Conservation (phyloP, 2,329 filamentous ascomycete genomes). For the Fusarium compactum region DNA sequence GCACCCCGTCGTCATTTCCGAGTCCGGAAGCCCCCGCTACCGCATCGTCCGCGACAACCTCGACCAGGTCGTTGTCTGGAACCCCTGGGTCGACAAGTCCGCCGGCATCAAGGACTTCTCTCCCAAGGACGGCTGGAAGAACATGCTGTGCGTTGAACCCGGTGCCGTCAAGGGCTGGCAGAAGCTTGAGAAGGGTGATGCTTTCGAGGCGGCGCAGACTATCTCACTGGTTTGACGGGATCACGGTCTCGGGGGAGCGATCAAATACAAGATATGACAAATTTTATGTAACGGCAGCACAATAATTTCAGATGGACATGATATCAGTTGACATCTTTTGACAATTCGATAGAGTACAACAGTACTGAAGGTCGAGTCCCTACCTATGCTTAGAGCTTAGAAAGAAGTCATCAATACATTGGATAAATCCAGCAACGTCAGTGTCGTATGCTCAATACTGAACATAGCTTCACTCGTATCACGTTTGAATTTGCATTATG, state of each 20-base stretch:
- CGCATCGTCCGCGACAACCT: conserved; percentile 86
- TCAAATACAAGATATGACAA: conserved; percentile 35
- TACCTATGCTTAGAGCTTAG: conserved; percentile 26
- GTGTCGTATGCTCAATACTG: background rate
- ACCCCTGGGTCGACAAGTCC: conserved; percentile 91
- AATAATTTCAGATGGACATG: conserved; percentile 37
- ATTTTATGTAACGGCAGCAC: conserved; percentile 27
- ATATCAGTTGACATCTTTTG: conserved; percentile 29
- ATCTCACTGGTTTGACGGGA: conserved; percentile 56
- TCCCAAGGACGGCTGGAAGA: conserved; percentile 89
- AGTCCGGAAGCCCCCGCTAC: conserved; percentile 74
- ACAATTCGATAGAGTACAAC: background rate
- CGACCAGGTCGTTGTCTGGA: conserved; percentile 93
- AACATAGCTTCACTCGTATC: background rate
- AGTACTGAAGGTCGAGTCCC: conserved; percentile 11
- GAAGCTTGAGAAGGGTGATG: conserved; percentile 82
- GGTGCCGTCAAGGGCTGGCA: conserved; percentile 86
- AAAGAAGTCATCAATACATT: conserved; percentile 20
- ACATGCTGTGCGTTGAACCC: conserved; percentile 95
- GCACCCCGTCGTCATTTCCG: conserved; percentile 69
- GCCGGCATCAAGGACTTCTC: conserved; percentile 86
- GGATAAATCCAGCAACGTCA: conserved; percentile 7
- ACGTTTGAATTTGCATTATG: background rate
- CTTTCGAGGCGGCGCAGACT: conserved; percentile 72
- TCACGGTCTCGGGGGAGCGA: background rate